Base-by-base conservation (phyloP, 2,329 filamentous ascomycete species). In the Pestalotiopsis fici region DNA sequence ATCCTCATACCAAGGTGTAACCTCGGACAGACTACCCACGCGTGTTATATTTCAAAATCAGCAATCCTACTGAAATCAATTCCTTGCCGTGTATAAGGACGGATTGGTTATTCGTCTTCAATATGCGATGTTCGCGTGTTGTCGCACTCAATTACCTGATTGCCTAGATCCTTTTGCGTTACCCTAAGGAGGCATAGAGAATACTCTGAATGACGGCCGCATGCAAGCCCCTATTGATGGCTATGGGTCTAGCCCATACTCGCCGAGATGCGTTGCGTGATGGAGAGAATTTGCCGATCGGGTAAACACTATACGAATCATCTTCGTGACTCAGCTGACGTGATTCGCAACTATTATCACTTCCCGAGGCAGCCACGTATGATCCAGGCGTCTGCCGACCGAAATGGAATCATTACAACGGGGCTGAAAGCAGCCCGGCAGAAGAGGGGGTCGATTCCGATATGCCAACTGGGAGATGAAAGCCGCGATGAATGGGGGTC, bases 361-460 rank as follows among this genome's bases (percentile, higher is more conserved):
- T n/a, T 11, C n/a, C 43, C 43, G 43, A 50, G 43, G 18, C 43
- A 50, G 43, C 43, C 43, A 50, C 43, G 43, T 50, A 50, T 50
- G 43, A 50, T 50, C 43, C 31, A 7, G 18, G 18, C 21, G 43
- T 50, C 2, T 50, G 43, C 43, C 43, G 43, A 50, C 43, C 6
- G 43, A 21, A 50, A n/a, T 18, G 21, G 27, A 47, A 50, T 74
- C 68, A 74, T 72, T 1, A 68, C 73, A 47, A 65, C 71, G 54
- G 57, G 70, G n/a, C 74, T 73, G 11, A 66, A 74, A 64, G 3
- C 9, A 21, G 21, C 15, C 43, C 71, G 69, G 59, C 73, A 72
- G 68, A 70, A 70, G 63, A 66, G 37, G 47, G n/a, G 61, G 66
- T 23, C 11, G 75, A 6, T 72, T 75, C 67, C 67, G 72, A 12